Evolutionary conservation across 1,284 basidiomycete genomes (phyloP).

Genomic region (Afroboletus lepidellus): DNA sequence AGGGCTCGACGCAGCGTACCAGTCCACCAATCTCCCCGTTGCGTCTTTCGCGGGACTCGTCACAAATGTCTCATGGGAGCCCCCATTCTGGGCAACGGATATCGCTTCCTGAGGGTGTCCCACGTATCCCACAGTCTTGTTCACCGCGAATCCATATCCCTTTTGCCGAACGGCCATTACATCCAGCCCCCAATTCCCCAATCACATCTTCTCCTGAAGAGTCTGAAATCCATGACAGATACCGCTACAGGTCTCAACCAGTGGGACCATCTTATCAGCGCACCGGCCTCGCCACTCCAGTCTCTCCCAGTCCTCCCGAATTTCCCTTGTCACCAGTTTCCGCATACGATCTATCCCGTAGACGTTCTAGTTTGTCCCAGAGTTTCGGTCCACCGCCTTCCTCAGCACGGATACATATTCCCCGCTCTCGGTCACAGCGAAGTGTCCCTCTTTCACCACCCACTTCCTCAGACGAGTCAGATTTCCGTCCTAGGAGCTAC

Average conservation of each 20-base stretch:
- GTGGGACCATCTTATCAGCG: neutral
- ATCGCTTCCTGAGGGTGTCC: slow-evolving; percentile 6
- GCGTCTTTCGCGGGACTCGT: slow-evolving; percentile 5
- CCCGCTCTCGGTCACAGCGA: slow-evolving; percentile 5
- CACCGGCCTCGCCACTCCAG: slow-evolving; percentile 7
- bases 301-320: slow-evolving; percentile 7
- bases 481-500: slow-evolving; percentile 4
- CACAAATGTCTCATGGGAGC: slow-evolving; percentile 4
- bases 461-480: slow-evolving; percentile 17
- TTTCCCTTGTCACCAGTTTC: neutral
- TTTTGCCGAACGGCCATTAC: slow-evolving; percentile 2
- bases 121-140: neutral
- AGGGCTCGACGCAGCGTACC: neutral
- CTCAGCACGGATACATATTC: neutral
- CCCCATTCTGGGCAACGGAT: neutral
- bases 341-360: neutral
- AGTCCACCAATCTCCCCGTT: neutral
- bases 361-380: neutral
- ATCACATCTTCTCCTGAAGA: slow-evolving; percentile 22
- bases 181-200: slow-evolving; percentile 11
- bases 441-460: neutral
- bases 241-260: slow-evolving; percentile 9
- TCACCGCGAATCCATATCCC: slow-evolving; percentile 23
- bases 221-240: slow-evolving; percentile 3
- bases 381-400: neutral